Evolutionary conservation across 768 basidiomycete species (phyloP), one percentile per base, ranked within the genome.

Genomic region (Sarcomyxa edulis): DNA sequence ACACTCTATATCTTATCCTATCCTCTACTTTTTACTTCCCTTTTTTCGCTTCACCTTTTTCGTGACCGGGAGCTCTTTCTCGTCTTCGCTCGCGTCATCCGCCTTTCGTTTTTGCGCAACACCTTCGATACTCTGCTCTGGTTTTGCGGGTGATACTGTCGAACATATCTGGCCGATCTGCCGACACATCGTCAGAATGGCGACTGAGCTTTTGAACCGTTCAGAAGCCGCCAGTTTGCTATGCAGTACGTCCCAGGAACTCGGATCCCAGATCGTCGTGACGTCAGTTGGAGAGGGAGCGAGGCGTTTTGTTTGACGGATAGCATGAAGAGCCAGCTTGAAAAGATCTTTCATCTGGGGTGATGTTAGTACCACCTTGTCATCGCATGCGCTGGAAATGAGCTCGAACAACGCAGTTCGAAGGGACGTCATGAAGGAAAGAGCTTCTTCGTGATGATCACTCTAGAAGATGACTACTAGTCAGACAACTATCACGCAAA

Each of bases 281-380:
- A 68, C 45, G 3, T 57, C 50, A 11, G 57, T 56, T 1, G 59
- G 42, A 21, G 55, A 43, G 9, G 48, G 50, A 5, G 58, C 55
- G 33, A 70, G 52, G 6, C 72, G 70, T 39, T 76, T 78, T 42
- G 80, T 76, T 43, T 80, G 78, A 37, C 88, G 78, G n/a, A 81
- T 65, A 34, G 76, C 75, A 14, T 70, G 52, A 19, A 88, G 61
- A 0, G 68, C 81, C 36, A 86, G 60, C 58, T 88, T 93, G 40
- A 91, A 56, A 14, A 91, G 55, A n/a, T 86, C 84, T 60, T 90
- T 95, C 51, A 84, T 52, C 45, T 90, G 85, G 1, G 75, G 55
- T 2, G 81, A 67, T 11, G 75, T 79, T 29, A 82, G 55, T 7
- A 63, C 50, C 27, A 53, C 46, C 18, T 66, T 60, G 19, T 74